Conservation (phyloP, 1,139 yeast species). For the Blastobotrys illinoisensis region DNA sequence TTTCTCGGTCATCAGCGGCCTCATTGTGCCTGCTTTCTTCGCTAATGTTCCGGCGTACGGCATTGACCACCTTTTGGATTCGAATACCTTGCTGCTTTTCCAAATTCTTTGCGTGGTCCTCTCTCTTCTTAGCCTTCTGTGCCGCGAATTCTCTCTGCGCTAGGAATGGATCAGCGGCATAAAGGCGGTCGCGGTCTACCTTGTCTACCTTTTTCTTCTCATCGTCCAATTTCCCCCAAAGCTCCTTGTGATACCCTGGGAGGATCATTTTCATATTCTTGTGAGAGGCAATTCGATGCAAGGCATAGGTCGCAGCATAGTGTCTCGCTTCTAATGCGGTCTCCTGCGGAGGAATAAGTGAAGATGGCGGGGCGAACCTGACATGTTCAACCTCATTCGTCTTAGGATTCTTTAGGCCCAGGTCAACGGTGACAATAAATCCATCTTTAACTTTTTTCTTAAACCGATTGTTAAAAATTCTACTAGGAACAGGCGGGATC, state of each 20-base stretch:
- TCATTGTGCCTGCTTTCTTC: not conserved
- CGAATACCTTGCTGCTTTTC: slow-evolving; percentile 9
- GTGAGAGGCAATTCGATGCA: slow-evolving; percentile 72
- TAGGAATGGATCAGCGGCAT: slow-evolving; percentile 67
- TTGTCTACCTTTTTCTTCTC: slow-evolving; percentile 31
- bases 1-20: not conserved
- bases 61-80: slow-evolving; percentile 6
- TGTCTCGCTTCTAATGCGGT: slow-evolving; percentile 89
- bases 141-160: slow-evolving; percentile 47
- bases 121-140: slow-evolving; percentile 18
- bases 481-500: not conserved
- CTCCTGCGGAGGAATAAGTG: slow-evolving; percentile 53
- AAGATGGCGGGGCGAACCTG: slow-evolving; percentile 55
- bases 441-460: slow-evolving; percentile 45
- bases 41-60: slow-evolving; percentile 3
- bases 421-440: slow-evolving; percentile 51
- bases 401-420: slow-evolving; percentile 76
- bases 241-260: slow-evolving; percentile 71
- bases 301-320: slow-evolving; percentile 80
- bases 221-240: slow-evolving; percentile 70
- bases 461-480: not conserved
- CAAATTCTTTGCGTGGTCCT: slow-evolving; percentile 12
- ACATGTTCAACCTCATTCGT: slow-evolving; percentile 61
- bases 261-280: slow-evolving; percentile 83
- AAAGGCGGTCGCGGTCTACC: slow-evolving; percentile 27